Conservation (phyloP, 2,329 filamentous ascomycete genomes). For the Sclerotinia nivalis region DNA sequence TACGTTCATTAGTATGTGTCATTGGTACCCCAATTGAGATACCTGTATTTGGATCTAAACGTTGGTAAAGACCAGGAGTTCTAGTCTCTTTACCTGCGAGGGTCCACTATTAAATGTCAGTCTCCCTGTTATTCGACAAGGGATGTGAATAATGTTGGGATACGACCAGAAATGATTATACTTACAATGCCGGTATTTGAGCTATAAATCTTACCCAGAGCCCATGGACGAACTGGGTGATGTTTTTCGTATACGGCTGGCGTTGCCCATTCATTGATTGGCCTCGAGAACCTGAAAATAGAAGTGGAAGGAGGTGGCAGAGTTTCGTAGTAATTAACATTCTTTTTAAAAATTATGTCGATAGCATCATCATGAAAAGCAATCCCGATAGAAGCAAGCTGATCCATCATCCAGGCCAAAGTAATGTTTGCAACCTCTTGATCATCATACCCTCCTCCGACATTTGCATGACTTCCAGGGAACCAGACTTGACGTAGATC, state of each 20-base stretch:
- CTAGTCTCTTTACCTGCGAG: slow-evolving; percentile 46
- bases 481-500: slow-evolving; percentile 48
- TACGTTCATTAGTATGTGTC: slow-evolving; percentile 44
- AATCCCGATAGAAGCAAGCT: slow-evolving; percentile 42
- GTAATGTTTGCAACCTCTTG: slow-evolving; percentile 51
- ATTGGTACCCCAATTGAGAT: slow-evolving; percentile 43
- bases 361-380: slow-evolving; percentile 43
- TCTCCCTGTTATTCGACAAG: not conserved
- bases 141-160: slow-evolving; percentile 33
- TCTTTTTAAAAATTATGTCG: slow-evolving; percentile 38
- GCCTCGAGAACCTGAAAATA: slow-evolving; percentile 28
- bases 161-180: not conserved
- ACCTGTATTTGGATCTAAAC: slow-evolving; percentile 45
- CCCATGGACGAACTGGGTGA: slow-evolving; percentile 45
- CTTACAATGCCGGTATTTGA: slow-evolving; percentile 34
- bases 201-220: slow-evolving; percentile 41
- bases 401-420: slow-evolving; percentile 53
- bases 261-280: slow-evolving; percentile 47
- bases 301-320: slow-evolving; percentile 27
- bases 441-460: slow-evolving; percentile 51
- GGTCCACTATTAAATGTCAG: slow-evolving; percentile 35
- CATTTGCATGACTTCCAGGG: slow-evolving; percentile 50
- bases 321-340: slow-evolving; percentile 37
- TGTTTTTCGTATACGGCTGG: slow-evolving; percentile 51
- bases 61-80: slow-evolving; percentile 43